Evolutionary conservation across 1,284 basidiomycete species (phyloP).

Genomic region (Naganishia albida): DNA sequence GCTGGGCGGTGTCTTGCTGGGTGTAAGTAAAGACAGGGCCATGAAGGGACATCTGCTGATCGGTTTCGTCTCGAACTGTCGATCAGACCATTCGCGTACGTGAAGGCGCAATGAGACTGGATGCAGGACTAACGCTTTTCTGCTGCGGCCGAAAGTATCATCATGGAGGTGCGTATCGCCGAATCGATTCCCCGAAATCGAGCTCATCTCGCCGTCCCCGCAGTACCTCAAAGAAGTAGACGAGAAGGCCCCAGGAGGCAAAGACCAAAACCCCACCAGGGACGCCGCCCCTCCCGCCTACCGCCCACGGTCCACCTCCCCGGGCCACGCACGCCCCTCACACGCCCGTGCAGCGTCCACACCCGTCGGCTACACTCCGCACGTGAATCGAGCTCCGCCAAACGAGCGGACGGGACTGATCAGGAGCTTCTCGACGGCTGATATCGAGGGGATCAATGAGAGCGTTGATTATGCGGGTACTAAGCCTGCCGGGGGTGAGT

Average conservation of each 20-base stretch:
- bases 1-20: constrained; percentile 95
- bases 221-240: constrained; percentile 80
- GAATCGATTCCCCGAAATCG: neutral
- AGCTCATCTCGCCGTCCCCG: constrained; percentile 17
- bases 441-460: constrained; percentile 50
- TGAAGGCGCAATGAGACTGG: neutral
- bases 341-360: constrained; percentile 59
- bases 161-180: constrained; percentile 73
- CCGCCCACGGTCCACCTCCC: constrained; percentile 14
- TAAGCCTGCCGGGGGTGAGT: constrained; percentile 71
- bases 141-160: constrained; percentile 57
- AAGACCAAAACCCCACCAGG: constrained; percentile 1
- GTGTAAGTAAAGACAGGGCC: constrained; percentile 58
- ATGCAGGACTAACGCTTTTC: neutral
- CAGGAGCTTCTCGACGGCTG: constrained; percentile 66
- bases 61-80: too few species aligned
- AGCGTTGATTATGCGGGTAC: constrained; percentile 57
- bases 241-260: constrained; percentile 35
- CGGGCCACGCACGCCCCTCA: constrained; percentile 44
- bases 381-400: constrained; percentile 38
- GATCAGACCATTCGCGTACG: constrained; percentile 35
- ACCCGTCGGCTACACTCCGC: constrained; percentile 46
- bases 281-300: constrained; percentile 12
- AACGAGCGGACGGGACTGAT: constrained; percentile 67
- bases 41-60: too few species aligned